These are phyloP conservation scores for Boletus huronensis DNA, from an alignment of 768 basidiomycete species.

Conservation along the genomic window DNA sequence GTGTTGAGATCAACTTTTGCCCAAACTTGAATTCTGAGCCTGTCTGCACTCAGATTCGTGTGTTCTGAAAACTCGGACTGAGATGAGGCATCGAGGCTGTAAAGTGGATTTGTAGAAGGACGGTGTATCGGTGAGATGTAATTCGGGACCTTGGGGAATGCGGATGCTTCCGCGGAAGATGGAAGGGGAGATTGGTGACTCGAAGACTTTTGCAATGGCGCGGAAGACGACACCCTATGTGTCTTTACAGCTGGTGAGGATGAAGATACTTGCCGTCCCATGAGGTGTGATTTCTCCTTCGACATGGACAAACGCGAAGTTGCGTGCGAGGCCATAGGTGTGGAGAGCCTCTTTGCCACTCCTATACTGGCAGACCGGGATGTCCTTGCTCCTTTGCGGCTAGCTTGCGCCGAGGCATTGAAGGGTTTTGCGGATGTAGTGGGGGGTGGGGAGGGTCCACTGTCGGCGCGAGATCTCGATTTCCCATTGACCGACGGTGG, in stretches of 20 bases:
- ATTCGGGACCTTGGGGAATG: constrained; percentile 42
- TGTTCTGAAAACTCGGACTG: constrained; percentile 51
- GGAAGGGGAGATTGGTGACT: constrained; percentile 24
- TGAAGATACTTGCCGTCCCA: constrained; percentile 17
- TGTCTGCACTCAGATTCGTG: constrained; percentile 50
- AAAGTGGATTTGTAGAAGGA: constrained; percentile 82
- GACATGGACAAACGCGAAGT: constrained; percentile 10
- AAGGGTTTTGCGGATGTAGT: neutral
- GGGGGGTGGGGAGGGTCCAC: constrained; percentile 19
- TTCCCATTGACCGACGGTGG: constrained; percentile 25
- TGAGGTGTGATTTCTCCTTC: constrained; percentile 16
- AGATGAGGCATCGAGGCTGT: constrained; percentile 52
- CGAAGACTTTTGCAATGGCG: constrained; percentile 23
- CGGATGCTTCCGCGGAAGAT: constrained; percentile 11
- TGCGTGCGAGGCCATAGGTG: constrained; percentile 1
- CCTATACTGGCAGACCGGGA: constrained; percentile 18
- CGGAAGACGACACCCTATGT: constrained; percentile 25
- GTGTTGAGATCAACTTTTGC: constrained; percentile 37
- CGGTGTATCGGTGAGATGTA: constrained; percentile 77
- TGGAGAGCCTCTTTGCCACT: constrained; percentile 13
- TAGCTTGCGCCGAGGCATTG: constrained; percentile 1
- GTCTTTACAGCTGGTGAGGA: constrained; percentile 16
- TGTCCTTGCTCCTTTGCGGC: constrained; percentile 13
- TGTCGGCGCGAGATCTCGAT: constrained; percentile 24
- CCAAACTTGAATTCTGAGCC: constrained; percentile 58